phyloP scores from a whole-genome alignment of 768 basidiomycete genomes.

The Xerocomellus amylosporus region DNA sequence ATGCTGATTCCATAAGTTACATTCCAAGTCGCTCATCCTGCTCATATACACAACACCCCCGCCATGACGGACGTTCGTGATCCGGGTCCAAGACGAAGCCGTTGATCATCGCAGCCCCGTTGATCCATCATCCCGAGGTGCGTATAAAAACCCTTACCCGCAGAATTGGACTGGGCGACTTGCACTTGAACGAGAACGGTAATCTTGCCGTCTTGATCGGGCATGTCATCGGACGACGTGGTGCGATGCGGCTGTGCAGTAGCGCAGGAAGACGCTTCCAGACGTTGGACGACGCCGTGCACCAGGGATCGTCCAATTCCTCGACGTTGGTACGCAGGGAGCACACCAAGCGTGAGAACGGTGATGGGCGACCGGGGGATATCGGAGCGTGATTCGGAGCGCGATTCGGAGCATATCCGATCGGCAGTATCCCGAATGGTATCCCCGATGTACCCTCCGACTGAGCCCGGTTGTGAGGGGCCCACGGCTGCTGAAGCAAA shows the following conservation, averaged over 20 bases:
- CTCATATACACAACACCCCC: slow-evolving; percentile 25
- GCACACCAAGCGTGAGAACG: slow-evolving; percentile 32
- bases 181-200: slow-evolving; percentile 28
- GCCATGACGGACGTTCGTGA: slow-evolving; percentile 24
- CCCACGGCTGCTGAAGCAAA: slow-evolving; percentile 29
- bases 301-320: slow-evolving; percentile 32
- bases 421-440: neutral
- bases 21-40: neutral
- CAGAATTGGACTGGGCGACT: slow-evolving; percentile 25
- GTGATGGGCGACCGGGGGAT: slow-evolving; percentile 15
- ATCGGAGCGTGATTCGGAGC: slow-evolving; percentile 7
- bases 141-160: slow-evolving; percentile 28
- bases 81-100: slow-evolving; percentile 13
- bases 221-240: neutral
- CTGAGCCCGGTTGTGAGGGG: neutral
- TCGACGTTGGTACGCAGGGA: slow-evolving; percentile 25
- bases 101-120: slow-evolving; percentile 5
- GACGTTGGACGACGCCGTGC: slow-evolving; percentile 25
- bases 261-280: slow-evolving; percentile 12
- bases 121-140: slow-evolving; percentile 31
- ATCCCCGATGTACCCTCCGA: neutral
- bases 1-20: neutral
- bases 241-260: neutral
- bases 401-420: neutral
- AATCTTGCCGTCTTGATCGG: slow-evolving; percentile 5